Conservation (phyloP, 441 rosid genomes). For the Erodium moschatum region DNA sequence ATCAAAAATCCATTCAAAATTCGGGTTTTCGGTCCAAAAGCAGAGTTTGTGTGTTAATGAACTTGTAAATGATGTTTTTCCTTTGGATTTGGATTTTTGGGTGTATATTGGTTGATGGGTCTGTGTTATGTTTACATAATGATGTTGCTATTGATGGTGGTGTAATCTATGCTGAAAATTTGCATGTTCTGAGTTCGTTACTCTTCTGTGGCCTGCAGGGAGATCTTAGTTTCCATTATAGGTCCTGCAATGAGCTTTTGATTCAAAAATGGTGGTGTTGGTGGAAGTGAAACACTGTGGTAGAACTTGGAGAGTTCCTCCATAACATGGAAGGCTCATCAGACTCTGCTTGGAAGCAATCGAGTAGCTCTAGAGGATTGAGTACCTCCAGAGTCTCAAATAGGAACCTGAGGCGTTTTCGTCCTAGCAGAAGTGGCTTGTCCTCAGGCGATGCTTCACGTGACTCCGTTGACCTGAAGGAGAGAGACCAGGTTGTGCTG, state of each 20-base stretch:
- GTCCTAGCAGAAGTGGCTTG: conserved; percentile 5
- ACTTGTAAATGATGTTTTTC: not conserved
- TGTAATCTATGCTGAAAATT: conserved; percentile 11
- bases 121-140: not conserved
- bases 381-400: conserved; percentile 34
- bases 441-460: not conserved
- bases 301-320: conserved; percentile 34
- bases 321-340: conserved; percentile 74
- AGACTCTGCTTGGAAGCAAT: conserved; percentile 51
- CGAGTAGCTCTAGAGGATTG: conserved; percentile 51
- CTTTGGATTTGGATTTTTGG: not conserved
- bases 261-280: conserved; percentile 34
- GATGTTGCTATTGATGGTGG: conserved; percentile 6
- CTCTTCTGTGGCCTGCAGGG: conserved; percentile 22
- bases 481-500: conserved; percentile 1
- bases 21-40: no score
- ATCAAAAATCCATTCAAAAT: no score
- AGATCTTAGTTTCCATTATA: conserved; percentile 19
- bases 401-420: not conserved
- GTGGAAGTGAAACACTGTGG: conserved; percentile 30
- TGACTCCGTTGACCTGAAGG: conserved; percentile 8
- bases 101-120: not conserved
- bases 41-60: conserved; percentile 5
- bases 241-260: conserved; percentile 36
- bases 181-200: conserved; percentile 14